Evolutionary conservation across 257 asterid species (phyloP), one percentile per base, ranked within the genome.

Genomic region (Fraxinus cuspidata): DNA sequence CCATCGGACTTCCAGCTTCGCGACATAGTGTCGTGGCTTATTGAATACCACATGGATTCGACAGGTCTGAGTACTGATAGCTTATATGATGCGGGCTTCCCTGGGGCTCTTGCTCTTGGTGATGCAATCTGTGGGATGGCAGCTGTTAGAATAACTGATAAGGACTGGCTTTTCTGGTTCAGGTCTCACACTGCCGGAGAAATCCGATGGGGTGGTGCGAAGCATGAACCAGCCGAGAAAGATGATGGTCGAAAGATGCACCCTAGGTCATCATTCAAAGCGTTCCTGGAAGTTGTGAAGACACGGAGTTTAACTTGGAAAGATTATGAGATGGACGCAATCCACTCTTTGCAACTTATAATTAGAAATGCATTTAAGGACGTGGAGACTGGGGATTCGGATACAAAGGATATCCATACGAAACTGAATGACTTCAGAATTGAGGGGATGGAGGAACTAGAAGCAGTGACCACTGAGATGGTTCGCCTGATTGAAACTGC

Each of bases 141-240:
- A 28, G 98, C 97, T 44, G 99, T 95, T 25, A 90, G 84, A 78
- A 85, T 95, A 64, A 90, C 90, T 2, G 93, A 90, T 10, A 86
- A 77, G 53, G 99, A 93, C 80, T 92, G 97, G 99, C 94, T 95
- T 28, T 91, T 95, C 84, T 95, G 99, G 99, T 95, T 90, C 82
- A 85, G 99, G 77, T 87, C 97, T 27, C 98, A 93, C 84, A 89
- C 98, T 18, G 99, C 98, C 32, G 90, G 90, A 0, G 99, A 90
- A 77, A 78, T 93, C 53, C 90, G 94, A 32, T 95, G 98, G 98
- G 97, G 97, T 71, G 97, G 99, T 25, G 98, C 97, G 3, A 95
- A 95, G 85, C 98, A 95, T 31, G 97, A 91, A 72, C 86, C 81
- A 0, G 94, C 85, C 3, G 92, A 91, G 56, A 84, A 87, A 86